Percentiles rank a stretch among this genome's conserved stretches.
These are phyloP conservation scores for Gliomastix tumulicola DNA, from an alignment of 2,329 filamentous ascomycete genomes.

Conservation along the genomic window DNA sequence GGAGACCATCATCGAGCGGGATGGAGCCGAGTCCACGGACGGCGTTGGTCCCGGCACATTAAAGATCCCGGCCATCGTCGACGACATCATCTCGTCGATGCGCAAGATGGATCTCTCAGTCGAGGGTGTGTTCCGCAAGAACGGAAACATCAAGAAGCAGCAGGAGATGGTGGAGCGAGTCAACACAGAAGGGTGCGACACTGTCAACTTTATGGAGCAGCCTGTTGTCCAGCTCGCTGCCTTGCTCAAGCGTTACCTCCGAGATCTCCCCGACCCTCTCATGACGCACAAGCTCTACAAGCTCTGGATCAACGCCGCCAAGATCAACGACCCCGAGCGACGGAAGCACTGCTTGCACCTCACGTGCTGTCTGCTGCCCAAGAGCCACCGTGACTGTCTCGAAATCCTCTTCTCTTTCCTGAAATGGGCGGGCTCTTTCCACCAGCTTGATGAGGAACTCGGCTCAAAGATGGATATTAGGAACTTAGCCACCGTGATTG, in stretches of 20 bases:
- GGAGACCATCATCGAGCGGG: constrained; percentile 83
- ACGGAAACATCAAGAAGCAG: constrained; percentile 93
- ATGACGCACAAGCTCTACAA: constrained; percentile 92
- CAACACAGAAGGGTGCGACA: constrained; percentile 77
- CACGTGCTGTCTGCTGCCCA: constrained; percentile 86
- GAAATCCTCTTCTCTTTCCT: constrained; percentile 95
- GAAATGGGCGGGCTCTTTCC: constrained; percentile 96
- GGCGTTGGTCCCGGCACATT: constrained; percentile 88
- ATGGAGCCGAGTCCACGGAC: constrained; percentile 95
- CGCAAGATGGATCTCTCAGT: constrained; percentile 98
- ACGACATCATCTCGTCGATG: constrained; percentile 91
- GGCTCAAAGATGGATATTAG: constrained; percentile 99
- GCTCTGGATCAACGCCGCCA: constrained; percentile 84
- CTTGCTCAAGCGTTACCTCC: constrained; percentile 87
- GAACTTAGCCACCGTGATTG: constrained; percentile 95
- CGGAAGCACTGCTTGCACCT: constrained; percentile 82
- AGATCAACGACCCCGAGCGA: constrained; percentile 75
- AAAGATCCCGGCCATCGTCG: constrained; percentile 87
- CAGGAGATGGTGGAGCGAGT: constrained; percentile 81
- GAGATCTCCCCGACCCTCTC: constrained; percentile 88
- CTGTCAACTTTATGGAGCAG: constrained; percentile 79
- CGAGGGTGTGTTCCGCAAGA: constrained; percentile 97
- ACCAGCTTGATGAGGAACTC: constrained; percentile 92
- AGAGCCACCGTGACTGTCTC: constrained; percentile 85
- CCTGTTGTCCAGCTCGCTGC: constrained; percentile 92